Base-by-base conservation (phyloP, 345 rosid species). In the Euclidium syriacum region DNA sequence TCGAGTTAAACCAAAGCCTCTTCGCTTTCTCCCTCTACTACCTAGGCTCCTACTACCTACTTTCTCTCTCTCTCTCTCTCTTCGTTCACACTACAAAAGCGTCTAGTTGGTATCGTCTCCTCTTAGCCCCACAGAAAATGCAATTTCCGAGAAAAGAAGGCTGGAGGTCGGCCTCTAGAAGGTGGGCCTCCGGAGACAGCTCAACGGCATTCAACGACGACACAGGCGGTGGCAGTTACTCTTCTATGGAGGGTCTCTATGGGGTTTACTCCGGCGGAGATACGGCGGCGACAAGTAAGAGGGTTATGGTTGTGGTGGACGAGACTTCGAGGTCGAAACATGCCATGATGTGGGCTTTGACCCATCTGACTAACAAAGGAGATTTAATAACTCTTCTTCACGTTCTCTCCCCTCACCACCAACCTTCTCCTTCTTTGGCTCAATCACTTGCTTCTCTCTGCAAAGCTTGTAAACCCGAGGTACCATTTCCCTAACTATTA, bases 321-420 rank as follows among this genome's bases (percentile, higher is more conserved):
- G 76, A 87, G n/a, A 74, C 75, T 25, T 79, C 96, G 0, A 78
- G 81, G 44, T 83, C 96, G 0, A 87, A 79, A 72, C 95, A 94
- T 76, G 99, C 99, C 25, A 87, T 94, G 99, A 87, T 94, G 79
- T 94, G 96, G 96, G 96, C 99, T 26, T 79, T 92, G 1, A 89
- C 96, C n/a, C 91, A 94, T 79, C 79, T 83, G 2, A 80, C 83
- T 41, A 81, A 84, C 58, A 81, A 80, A 75, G 90, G 89, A 57
- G 98, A 92, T 64, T 78, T 83, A 65, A 81, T 92, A 61, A 88
- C 95, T 72, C 78, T 94, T 48, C 96, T 90, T 32, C 88, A 83
- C 51, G 70, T 90, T 26, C 71, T 59, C 1, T 64, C 77, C 59
- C 51, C 75, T 74, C 80, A 9, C 29, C 62, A 66, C 44, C 68